Conservation (phyloP, 371 early-diverging fungal species). For the Mucor racemosus region DNA sequence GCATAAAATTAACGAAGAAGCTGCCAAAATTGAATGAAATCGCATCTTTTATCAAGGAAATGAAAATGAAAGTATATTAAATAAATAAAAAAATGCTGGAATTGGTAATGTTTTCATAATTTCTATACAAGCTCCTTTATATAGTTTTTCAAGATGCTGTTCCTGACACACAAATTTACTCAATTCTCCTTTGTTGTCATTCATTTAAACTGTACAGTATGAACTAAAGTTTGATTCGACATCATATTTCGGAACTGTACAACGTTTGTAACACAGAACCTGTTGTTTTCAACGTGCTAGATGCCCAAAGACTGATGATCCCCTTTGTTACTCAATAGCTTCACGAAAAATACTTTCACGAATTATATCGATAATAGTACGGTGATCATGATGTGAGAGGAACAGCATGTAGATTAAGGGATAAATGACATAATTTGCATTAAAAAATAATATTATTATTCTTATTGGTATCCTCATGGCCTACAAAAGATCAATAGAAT, state of each 20-base stretch:
- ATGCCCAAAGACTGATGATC: not conserved
- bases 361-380: not conserved
- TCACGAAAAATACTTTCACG: not conserved
- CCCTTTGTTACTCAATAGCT: not conserved
- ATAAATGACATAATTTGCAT: not conserved
- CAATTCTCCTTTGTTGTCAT: not conserved
- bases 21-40: conserved; percentile 4
- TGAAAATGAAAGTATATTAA: not conserved
- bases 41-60: conserved; percentile 10
- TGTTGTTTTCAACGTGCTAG: not conserved
- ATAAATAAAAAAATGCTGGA: not conserved
- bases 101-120: not conserved
- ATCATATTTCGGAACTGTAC: not conserved
- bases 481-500: not conserved
- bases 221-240: conserved; percentile 3
- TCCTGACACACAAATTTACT: not conserved
- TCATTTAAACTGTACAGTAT: not conserved
- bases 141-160: not conserved
- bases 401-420: conserved; percentile 1
- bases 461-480: not conserved
- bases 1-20: conserved; percentile 9
- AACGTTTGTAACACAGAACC: not conserved
- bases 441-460: not conserved
- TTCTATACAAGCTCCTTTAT: not conserved
- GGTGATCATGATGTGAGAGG: not conserved